Evolutionary conservation across 164 flowering plant genomes (phyloP), one percentile per base, ranked within the genome.

Genomic region (Euptelea pleiosperma): DNA sequence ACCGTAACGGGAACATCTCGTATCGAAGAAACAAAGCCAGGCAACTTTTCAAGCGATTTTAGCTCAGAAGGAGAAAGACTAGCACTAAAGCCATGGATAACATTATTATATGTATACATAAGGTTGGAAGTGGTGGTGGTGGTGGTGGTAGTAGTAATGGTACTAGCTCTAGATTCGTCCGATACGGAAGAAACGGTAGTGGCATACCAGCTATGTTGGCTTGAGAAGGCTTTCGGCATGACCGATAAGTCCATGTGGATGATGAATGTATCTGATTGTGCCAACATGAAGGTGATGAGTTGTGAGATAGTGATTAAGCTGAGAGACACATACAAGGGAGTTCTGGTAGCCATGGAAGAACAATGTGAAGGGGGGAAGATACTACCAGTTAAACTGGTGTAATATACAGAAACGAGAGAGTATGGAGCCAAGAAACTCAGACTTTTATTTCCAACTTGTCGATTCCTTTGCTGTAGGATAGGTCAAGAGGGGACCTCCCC

Each of bases 1-100:
- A 62, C 24, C 16, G 68, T 75, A 1, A 76, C 78, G 0, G 62
- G 60, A 36, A 52, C 19, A 51, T 87, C 96, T n/a, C 47, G 70
- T 14, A 45, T 40, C 0, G 82, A 65, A 12, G 77, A 75, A 28
- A 82, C 28, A 57, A 53, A 83, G 1, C 88, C 92, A 0, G 79
- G 82, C 4, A 72, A 47, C 4, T 31, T 65, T 48, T 74, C 59
- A 5, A 88, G 61, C 7, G 61, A 47, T 52, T 71, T 63, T 4
- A 74, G 75, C 48, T 85, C 84, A 1, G 70, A 56, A 14, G 66
- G 55, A 3, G 90, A 57, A 12, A 88, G 77, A 35, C 43, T 62
- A 6, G 90, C 92, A 61, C 76, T 70, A 48, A 88, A 88, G 10
- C 92, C 96, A 62, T 73, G 73, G 21, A 88, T 61, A 7, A 63